Base-by-base conservation (phyloP, 2,329 filamentous ascomycete species). In the Ascochyta koolunga region DNA sequence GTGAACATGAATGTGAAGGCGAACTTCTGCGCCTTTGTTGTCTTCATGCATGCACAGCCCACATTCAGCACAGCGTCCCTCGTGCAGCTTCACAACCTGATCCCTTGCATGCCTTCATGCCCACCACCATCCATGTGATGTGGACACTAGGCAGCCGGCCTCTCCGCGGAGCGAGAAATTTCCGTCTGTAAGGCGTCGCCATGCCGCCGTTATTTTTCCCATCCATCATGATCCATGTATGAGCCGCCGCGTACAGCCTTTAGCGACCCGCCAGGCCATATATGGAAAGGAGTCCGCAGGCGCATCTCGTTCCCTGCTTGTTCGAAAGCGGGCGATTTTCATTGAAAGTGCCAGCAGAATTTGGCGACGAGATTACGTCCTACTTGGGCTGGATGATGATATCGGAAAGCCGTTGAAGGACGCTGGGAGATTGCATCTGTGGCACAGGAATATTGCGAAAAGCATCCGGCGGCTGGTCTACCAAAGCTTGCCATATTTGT, bases 81-180 rank as follows among this genome's bases (percentile, higher is more conserved):
- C 36, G 38, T 39, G 43, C 47, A 44, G 19, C 54, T 41, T 58
- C 37, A 41, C 15, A 58, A 47, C 56, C 47, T 59, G 58, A 56
- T 62, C 60, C 40, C 52, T 40, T 50, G 42, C 51, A 27, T 41
- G 29, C 42, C 29, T 49, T 45, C 50, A 56, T 59, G 44, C 22
- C 54, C 59, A 58, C 60, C 57, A 56, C 45, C 48, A 54, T 60
- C 58, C 37, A 47, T 47, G 41, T 39, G 32, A 33, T 37, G 9
- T 40, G 11, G 31, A 27, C n/a, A 6, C 31, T 16, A 16, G 5
- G 1, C 5, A 5, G 3, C 31, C 50, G 56, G 58, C 52, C 56
- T 59, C 50, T 48, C 57, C 32, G 56, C 67, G 67, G 67, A 70
- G 59, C 54, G 48, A 65, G 50, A 67, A 68, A 67, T 66, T 67